A percentile compares a stretch with the other conserved stretches of the same genome.
Evolutionary conservation across 495 filamentous ascomycete genomes (phyloP).

Genomic region (Aspergillus egyptiacus): DNA sequence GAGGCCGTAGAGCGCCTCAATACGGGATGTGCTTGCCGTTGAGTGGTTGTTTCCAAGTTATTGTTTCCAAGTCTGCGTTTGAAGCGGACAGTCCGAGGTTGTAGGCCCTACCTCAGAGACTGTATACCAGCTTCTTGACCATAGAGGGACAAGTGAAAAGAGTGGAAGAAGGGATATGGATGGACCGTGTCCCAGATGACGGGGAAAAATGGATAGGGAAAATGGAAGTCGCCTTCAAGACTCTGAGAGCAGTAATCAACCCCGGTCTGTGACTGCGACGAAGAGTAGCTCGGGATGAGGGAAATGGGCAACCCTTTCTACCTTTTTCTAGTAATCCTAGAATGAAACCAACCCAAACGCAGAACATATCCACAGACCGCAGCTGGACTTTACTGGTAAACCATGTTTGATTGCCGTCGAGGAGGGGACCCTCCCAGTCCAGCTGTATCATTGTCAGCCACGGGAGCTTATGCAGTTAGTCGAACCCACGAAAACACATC

Average conservation of each 20-base stretch:
- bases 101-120: too few relatives aligned
- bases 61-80: too few relatives aligned
- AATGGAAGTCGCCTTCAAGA: background rate
- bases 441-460: slow-evolving; percentile 27
- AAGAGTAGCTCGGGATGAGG: background rate
- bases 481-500: slow-evolving; percentile 17
- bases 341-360: slow-evolving; percentile 18
- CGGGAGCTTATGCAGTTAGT: slow-evolving; percentile 18
- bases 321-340: slow-evolving; percentile 7
- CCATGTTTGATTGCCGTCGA: slow-evolving; percentile 10
- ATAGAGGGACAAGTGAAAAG: background rate
- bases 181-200: too few relatives aligned
- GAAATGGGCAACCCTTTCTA: background rate
- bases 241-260: background rate
- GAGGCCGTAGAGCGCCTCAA: background rate
- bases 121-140: too few relatives aligned
- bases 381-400: slow-evolving; percentile 11
- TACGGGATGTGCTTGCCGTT: background rate
- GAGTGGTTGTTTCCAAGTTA: too few relatives aligned
- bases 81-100: background rate
- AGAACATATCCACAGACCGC: slow-evolving; percentile 14
- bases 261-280: background rate
- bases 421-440: slow-evolving; percentile 15
- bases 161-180: background rate
- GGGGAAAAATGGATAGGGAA: background rate